A percentile compares a stretch with the other conserved stretches of the same genome.
phyloP scores from a whole-genome alignment of 2,329 filamentous ascomycete genomes.

The Penicillium sp. region DNA sequence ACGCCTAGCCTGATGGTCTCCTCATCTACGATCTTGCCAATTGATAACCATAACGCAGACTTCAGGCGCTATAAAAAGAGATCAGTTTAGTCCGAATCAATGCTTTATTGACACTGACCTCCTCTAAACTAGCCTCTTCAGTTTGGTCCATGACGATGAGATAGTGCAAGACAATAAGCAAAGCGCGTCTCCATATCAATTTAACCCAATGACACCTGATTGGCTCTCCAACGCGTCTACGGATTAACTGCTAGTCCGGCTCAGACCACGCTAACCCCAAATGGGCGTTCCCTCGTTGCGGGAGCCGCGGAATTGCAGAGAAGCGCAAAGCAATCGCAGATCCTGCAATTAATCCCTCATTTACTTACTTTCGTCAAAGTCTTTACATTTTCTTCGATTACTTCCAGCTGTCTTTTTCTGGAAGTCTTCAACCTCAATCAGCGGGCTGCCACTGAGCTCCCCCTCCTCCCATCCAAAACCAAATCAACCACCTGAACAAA shows the following conservation, averaged over 20 bases:
- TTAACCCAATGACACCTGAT: conserved; percentile 14
- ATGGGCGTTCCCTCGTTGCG: conserved; percentile 1
- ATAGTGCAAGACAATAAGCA: conserved; percentile 2
- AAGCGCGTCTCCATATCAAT: conserved; percentile 13
- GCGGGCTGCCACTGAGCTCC: not conserved
- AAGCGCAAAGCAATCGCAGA: conserved; percentile 11
- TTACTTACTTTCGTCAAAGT: not conserved
- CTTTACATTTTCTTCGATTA: not conserved
- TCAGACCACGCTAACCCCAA: not conserved
- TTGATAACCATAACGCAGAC: conserved; percentile 77
- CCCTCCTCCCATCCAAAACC: not conserved
- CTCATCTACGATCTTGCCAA: conserved; percentile 86
- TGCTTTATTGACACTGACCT: conserved; percentile 25
- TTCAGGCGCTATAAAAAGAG: conserved; percentile 65
- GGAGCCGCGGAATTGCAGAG: conserved; percentile 12
- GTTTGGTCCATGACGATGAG: conserved; percentile 26
- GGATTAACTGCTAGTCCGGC: conserved; percentile 21
- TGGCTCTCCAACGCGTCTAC: conserved; percentile 21
- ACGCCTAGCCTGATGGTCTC: conserved; percentile 70
- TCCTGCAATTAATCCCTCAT: conserved; percentile 7
- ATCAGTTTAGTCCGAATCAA: not conserved
- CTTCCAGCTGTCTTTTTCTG: not conserved
- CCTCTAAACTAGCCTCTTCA: conserved; percentile 35
- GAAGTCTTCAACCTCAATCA: not conserved
- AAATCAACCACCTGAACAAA: not conserved